Evolutionary conservation across 2,329 filamentous ascomycete species (phyloP), one percentile per base, ranked within the genome.

Genomic region (Monosporascus cannonballus): DNA sequence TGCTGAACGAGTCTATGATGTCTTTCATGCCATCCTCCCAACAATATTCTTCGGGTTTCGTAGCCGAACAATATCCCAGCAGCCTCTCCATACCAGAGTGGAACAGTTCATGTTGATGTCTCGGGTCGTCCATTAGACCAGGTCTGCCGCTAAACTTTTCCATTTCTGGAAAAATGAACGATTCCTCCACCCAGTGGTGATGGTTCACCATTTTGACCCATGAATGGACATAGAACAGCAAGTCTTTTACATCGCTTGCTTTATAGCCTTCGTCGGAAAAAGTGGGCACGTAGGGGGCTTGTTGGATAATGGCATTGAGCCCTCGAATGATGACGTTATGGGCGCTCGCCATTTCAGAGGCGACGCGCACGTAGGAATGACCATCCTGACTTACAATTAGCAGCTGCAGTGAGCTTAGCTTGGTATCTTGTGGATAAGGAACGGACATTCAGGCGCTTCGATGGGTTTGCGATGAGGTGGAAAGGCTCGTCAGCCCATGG

Each of bases 171-270:
- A 73, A 72, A 25, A 70, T 67, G 45, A 61, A 53, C 0, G 45
- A 52, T 48, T 72, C 70, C 51, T 72, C 70, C 37, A 60, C 54
- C 1, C 57, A 49, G 51, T 72, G 69, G 52, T 71, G 70, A 52
- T 71, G 67, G 38, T 70, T 57, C 5, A 72, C 64, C 38, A 64
- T 66, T 17, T 68, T 64, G 18, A 57, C 58, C 65, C 68, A 72
- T 11, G 64, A 64, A 2, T 57, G 52, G 7, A 67, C 58, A 53
- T 67, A 69, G 11, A 63, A 57, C 22, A 65, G 58, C 15, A 69
- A 56, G 45, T 67, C 62, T n/a, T 57, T 49, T 5, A 66, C 59
- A 55, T 63, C 54, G 14, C 54, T 50, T 45, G 48, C 1, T 25
- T 47, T 46, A 37, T 57, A 56, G 14, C 44, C 38, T 17, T 55